Evolutionary conservation across 352 stramenopile genomes (phyloP).

Genomic region (Pythium graminicola): DNA sequence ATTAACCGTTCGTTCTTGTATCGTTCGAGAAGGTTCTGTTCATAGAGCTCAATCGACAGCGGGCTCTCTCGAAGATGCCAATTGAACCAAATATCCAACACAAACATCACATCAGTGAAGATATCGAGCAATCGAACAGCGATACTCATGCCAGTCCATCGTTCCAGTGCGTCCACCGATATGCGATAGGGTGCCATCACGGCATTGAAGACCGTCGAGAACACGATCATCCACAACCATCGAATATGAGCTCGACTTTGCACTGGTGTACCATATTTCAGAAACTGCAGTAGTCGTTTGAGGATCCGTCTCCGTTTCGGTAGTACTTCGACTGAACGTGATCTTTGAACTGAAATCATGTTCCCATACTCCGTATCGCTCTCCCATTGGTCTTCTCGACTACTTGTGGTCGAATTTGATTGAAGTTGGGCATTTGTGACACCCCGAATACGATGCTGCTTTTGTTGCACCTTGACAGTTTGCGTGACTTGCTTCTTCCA

Average conservation of each 20-base stretch:
- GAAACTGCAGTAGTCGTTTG: not conserved
- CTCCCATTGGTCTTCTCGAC: slow-evolving; percentile 1
- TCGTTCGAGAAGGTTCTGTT: slow-evolving; percentile 32
- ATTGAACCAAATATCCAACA: slow-evolving; percentile 55
- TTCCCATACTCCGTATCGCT: not conserved
- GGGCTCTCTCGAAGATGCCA: slow-evolving; percentile 31
- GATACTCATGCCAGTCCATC: slow-evolving; percentile 25
- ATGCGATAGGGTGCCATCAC: slow-evolving; percentile 47
- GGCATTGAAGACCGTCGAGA: slow-evolving; percentile 34
- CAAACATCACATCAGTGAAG: slow-evolving; percentile 32
- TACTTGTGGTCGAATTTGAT: not conserved
- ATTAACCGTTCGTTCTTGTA: slow-evolving; percentile 44
- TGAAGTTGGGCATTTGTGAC: not conserved
- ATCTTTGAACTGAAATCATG: too few relatives aligned
- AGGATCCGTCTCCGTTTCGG: not conserved
- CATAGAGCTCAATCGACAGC: slow-evolving; percentile 52
- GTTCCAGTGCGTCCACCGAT: slow-evolving; percentile 34
- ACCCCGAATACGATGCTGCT: slow-evolving; percentile 27
- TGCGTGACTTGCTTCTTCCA: slow-evolving; percentile 51
- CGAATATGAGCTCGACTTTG: slow-evolving; percentile 37
- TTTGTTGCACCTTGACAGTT: slow-evolving; percentile 40
- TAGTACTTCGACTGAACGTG: not conserved
- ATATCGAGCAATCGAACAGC: slow-evolving; percentile 32
- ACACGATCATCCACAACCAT: slow-evolving; percentile 37
- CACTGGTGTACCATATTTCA: slow-evolving; percentile 23